A percentile compares a stretch with the other conserved stretches of the same genome.
Evolutionary conservation across 805 yeast genomes (phyloP).

Genomic region (Kuraishia molischiana): DNA sequence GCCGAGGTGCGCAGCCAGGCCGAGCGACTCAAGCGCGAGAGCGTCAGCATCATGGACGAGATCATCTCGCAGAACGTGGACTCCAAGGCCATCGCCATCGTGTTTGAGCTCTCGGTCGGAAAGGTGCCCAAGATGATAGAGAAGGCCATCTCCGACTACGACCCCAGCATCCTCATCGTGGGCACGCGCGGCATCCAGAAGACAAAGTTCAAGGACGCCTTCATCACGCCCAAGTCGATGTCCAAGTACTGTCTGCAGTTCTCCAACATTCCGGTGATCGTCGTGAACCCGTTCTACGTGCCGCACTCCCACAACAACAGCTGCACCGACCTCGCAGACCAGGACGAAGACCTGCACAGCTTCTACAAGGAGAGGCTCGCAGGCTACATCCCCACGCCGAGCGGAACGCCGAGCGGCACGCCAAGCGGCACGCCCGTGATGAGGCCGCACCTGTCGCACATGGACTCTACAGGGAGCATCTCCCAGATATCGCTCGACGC

Average conservation of each 20-base stretch:
- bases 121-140: slow-evolving; percentile 29
- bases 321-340: background rate
- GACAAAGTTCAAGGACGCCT: slow-evolving; percentile 28
- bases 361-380: background rate
- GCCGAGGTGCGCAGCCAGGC: slow-evolving; percentile 7
- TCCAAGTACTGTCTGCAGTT: slow-evolving; percentile 38
- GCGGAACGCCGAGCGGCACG: background rate
- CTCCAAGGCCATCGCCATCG: slow-evolving; percentile 28
- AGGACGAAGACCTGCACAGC: background rate
- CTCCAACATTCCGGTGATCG: slow-evolving; percentile 34
- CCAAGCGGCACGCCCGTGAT: background rate
- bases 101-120: slow-evolving; percentile 34
- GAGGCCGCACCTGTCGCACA: background rate
- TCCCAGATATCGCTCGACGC: background rate
- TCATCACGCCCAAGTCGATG: slow-evolving; percentile 31
- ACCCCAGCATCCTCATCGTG: slow-evolving; percentile 32
- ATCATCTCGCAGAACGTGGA: slow-evolving; percentile 22
- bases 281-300: slow-evolving; percentile 26
- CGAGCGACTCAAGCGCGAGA: slow-evolving; percentile 21
- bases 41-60: slow-evolving; percentile 19
- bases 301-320: background rate
- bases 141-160: slow-evolving; percentile 31
- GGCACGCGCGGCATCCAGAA: slow-evolving; percentile 29
- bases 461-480: background rate
- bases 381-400: background rate